Evolutionary conservation across 805 yeast species (phyloP), one percentile per base, ranked within the genome.

Genomic region (Kodamaea restingae): DNA sequence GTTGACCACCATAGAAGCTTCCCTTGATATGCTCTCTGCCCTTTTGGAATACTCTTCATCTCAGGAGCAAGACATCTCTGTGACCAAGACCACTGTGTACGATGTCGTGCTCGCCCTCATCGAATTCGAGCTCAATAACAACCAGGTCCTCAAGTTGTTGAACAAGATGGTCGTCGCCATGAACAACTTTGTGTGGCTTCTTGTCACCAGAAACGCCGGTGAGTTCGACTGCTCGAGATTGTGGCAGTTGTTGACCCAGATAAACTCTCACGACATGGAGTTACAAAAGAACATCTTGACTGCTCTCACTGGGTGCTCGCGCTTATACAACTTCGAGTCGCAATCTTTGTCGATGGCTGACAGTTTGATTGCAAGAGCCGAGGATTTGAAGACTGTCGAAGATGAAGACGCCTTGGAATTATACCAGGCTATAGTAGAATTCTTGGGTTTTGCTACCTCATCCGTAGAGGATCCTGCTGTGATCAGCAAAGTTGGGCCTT

Each of bases 1-100:
- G 36, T 60, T 84, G 35, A 81, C 81, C 46, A 71, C 84, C 3
- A 63, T 84, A 15, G 95, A 87, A 49, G 70, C 82, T 1, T 69
- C 84, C 0, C 61, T 90, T 15, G 98, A 91, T 56, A 58, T 91
- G 22, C 66, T 87, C 17, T 78, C 96, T 1, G 84, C 90, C 1
- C 67, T 81, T 5, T 73, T 84, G 49, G 96, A 88, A 56, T 72
- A 62, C 40, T 26, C 34, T 20, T 26, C 42, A 7, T 21, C 38
- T 15, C 35, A 28, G 17, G 30, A 39, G 6, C 35, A 39, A 30
- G 42, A 39, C 15, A 24, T 39, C 15, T 17, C 26, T 2, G 28
- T 25, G 21, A 25, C 38, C 7, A 24, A 22, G 12, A 36, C 35
- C 12, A 8, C 18, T 8, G 32, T 39, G 7, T 61, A 31, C 39